These are phyloP conservation scores for Fusarium chaquense DNA, from an alignment of 2,329 filamentous ascomycete species.

Conservation along the genomic window DNA sequence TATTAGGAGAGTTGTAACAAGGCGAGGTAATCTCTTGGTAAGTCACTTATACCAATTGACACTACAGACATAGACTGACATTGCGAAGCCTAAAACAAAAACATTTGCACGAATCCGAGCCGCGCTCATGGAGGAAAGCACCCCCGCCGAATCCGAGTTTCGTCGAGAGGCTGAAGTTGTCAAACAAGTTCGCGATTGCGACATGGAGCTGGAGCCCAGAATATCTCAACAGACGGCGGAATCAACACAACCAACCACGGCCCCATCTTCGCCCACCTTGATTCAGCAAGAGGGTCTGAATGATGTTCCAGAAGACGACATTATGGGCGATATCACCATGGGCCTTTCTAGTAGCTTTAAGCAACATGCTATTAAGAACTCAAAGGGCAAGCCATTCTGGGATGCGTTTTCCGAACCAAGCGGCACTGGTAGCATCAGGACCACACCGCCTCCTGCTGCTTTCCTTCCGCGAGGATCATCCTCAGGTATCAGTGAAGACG, in stretches of 20 bases:
- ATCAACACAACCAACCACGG: conserved; percentile 65
- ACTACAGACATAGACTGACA: conserved; percentile 46
- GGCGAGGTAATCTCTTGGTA: conserved; percentile 89
- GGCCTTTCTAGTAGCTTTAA: conserved; percentile 77
- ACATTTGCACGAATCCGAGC: conserved; percentile 94
- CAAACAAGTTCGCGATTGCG: conserved; percentile 91
- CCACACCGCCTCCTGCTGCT: conserved; percentile 76
- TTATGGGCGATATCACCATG: conserved; percentile 67
- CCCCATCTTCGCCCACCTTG: conserved; percentile 76
- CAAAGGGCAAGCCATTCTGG: conserved; percentile 78
- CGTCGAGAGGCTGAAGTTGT: conserved; percentile 95
- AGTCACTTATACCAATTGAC: conserved; percentile 50
- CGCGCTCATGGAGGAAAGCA: conserved; percentile 86
- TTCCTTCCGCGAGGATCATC: conserved; percentile 70
- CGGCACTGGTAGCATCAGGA: conserved; percentile 61
- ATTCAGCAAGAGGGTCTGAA: conserved; percentile 74
- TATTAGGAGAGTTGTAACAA: conserved; percentile 83
- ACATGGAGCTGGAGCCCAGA: conserved; percentile 71
- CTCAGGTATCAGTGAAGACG: conserved; percentile 74
- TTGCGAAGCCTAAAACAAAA: conserved; percentile 87
- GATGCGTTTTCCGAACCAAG: conserved; percentile 79
- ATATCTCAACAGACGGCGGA: conserved; percentile 56
- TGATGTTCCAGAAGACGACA: conserved; percentile 76
- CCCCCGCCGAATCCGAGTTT: conserved; percentile 89
- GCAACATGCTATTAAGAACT: conserved; percentile 77